Evolutionary conservation across 768 basidiomycete species (phyloP), one percentile per base, ranked within the genome.

Genomic region (Collybiopsis confluens): DNA sequence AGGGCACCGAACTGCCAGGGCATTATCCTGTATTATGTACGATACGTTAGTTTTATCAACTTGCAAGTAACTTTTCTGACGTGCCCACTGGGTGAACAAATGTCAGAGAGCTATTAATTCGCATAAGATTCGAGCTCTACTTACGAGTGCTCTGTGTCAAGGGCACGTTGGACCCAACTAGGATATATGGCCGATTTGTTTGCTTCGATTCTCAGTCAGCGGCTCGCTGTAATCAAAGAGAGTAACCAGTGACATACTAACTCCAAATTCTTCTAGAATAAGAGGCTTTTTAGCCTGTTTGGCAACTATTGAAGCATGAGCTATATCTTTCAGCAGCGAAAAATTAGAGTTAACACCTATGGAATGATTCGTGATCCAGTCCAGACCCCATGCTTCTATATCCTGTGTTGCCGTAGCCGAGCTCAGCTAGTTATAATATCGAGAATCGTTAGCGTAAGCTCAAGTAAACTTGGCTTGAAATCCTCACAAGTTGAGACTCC

Each of bases 231-330:
- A n/a, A 24, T n/a, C 24, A 16, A 2, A 20, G 8, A 27, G n/a
- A 7, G 26, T 42, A 30, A 36, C 36, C 8, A 42, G 40, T n/a
- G 11, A 62, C 23, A n/a, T 24, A 20, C 71, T 48, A 56, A 80
- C 78, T 7, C 84, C 83, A 59, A 85, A 86, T 58, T 86, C 85
- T 61, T 87, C 85, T 46, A 84, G 61, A 47, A 85, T 69, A 20
- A 83, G 73, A 0, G 85, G 83, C 63, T 88, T 86, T 59, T 76
- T 74, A 37, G 73, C 75, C 48, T 68, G 72, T 56, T 73, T 73
- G 0, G 81, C 79, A 27, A 78, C 80, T 80, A 55, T 18, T 40
- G 11, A 41, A 46, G 23, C 37, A 16, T 52, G 37, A 28, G 13
- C 4, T 27, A 21, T 23, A 24, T 30, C 24, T 11, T 27, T 16